Evolutionary conservation across 768 basidiomycete genomes (phyloP), one percentile per base, ranked within the genome.

Genomic region (Boletus rubroflammeus): DNA sequence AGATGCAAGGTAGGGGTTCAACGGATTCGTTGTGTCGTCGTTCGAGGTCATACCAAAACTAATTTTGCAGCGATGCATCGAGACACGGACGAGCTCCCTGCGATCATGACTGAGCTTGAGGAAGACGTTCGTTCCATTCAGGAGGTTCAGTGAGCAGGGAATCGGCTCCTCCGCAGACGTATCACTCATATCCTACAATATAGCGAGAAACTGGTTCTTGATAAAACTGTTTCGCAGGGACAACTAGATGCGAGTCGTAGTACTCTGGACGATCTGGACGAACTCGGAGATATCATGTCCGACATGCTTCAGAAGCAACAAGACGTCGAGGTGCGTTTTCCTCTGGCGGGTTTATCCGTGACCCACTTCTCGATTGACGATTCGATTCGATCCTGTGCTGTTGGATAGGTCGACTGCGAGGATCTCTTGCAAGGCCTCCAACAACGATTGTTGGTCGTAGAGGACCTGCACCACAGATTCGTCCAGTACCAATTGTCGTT

Each of bases 261-360:
- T 32, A 78, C 76, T 14, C 69, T 93, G 28, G 78, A 83, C 47
- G 81, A 88, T 61, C 75, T 93, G 19, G 88, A 92, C 44, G 84
- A 86, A 59, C 76, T 93, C 4, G 90, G 84, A 2, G 83, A 86
- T 19, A 88, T 90, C 48, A 90, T 93, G 84, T 74, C 76, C 0
- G 85, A 86, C 49, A 90, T 93, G 86, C 68, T 93, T 6, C 76
- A 79, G 40, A 80, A 77, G 14, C 88, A 91, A 64, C 80, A 87
- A 50, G 69, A 71, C 6, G 80, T 89, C 6, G 87, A 92, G 78
- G 88, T 88, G 46, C 17, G 72, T 55, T 34, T 45, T 50, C 25
- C 15, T 38, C 39, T 39, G 17, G 15, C 26, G 3, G 21, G 26
- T 28, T 17, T 35, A 19, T 17, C 29, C 31, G 28, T 34, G 42